These are phyloP conservation scores for Thalassiosira hispida DNA, from an alignment of 352 stramenopile genomes.

Conservation along the genomic window DNA sequence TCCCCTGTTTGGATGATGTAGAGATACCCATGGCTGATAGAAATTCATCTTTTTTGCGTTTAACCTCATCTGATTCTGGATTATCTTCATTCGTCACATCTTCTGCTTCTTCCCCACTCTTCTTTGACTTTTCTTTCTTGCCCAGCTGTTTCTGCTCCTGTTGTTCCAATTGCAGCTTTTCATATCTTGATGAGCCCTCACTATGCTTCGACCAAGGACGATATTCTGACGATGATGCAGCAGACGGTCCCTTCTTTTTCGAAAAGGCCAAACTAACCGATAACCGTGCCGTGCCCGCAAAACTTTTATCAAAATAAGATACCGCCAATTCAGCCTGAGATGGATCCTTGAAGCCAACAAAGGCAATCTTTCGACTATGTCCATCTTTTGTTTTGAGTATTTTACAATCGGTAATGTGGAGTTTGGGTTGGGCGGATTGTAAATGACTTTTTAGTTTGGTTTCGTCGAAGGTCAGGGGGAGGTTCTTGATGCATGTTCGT, in stretches of 20 bases:
- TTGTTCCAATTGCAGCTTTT: slow-evolving; percentile 36
- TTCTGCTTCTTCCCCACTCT: slow-evolving; percentile 48
- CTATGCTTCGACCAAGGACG: slow-evolving; percentile 60
- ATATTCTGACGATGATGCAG: slow-evolving; percentile 40
- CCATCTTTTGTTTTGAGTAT: slow-evolving; percentile 73
- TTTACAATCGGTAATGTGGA: slow-evolving; percentile 76
- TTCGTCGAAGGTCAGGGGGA: slow-evolving; percentile 69
- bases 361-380: slow-evolving; percentile 80
- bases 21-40: slow-evolving; percentile 63
- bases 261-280: slow-evolving; percentile 71
- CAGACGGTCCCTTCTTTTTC: slow-evolving; percentile 57
- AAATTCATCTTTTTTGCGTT: slow-evolving; percentile 61
- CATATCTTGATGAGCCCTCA: slow-evolving; percentile 55
- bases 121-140: slow-evolving; percentile 41
- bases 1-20: slow-evolving; percentile 23
- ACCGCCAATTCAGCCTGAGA: slow-evolving; percentile 68
- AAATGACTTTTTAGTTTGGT: slow-evolving; percentile 70
- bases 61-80: slow-evolving; percentile 52
- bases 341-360: slow-evolving; percentile 84
- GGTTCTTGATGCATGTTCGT: slow-evolving; percentile 83
- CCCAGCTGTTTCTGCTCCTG: slow-evolving; percentile 4
- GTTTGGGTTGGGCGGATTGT: slow-evolving; percentile 21
- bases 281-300: slow-evolving; percentile 63
- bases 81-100: slow-evolving; percentile 56
- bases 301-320: slow-evolving; percentile 81